A percentile compares a stretch with the other conserved stretches of the same genome.
These are phyloP conservation scores for Thermothelomyces thermophilus DNA, from an alignment of 2,329 filamentous ascomycete genomes.

Conservation along the genomic window DNA sequence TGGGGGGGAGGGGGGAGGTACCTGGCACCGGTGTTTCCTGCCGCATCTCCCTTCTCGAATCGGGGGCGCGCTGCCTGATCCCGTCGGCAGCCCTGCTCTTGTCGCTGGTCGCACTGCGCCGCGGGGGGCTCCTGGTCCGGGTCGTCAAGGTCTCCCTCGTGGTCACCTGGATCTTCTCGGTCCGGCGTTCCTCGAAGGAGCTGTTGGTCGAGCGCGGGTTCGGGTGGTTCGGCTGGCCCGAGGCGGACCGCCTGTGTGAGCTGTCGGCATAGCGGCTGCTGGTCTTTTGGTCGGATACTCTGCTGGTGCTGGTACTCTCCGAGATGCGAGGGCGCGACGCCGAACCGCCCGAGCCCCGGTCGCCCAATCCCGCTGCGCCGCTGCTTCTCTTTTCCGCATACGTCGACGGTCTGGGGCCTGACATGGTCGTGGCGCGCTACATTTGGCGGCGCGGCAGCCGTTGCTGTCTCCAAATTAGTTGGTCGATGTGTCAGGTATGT, in stretches of 20 bases:
- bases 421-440: slow-evolving; percentile 26
- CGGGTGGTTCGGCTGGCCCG: slow-evolving; percentile 46
- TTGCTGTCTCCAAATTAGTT: too few relatives aligned
- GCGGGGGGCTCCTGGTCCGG: slow-evolving; percentile 53
- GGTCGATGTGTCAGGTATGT: too few relatives aligned
- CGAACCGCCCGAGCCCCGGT: slow-evolving; percentile 12
- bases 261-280: slow-evolving; percentile 32
- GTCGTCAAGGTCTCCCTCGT: slow-evolving; percentile 58
- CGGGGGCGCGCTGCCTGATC: slow-evolving; percentile 37
- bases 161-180: slow-evolving; percentile 47
- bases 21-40: slow-evolving; percentile 40
- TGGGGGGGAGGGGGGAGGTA: slow-evolving; percentile 30
- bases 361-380: slow-evolving; percentile 17
- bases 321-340: slow-evolving; percentile 22
- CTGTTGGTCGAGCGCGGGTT: slow-evolving; percentile 39
- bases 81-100: slow-evolving; percentile 32
- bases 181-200: slow-evolving; percentile 47
- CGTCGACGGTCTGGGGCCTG: slow-evolving; percentile 24
- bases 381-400: slow-evolving; percentile 25
- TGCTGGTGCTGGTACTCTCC: slow-evolving; percentile 10
- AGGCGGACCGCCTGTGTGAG: slow-evolving; percentile 50
- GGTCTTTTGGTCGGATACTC: slow-evolving; percentile 1
- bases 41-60: slow-evolving; percentile 39
- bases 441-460: slow-evolving; percentile 19
- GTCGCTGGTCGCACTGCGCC: slow-evolving; percentile 33